Evolutionary conservation across 768 basidiomycete genomes (phyloP), one percentile per base, ranked within the genome.

Genomic region (Phylloporus sp.): DNA sequence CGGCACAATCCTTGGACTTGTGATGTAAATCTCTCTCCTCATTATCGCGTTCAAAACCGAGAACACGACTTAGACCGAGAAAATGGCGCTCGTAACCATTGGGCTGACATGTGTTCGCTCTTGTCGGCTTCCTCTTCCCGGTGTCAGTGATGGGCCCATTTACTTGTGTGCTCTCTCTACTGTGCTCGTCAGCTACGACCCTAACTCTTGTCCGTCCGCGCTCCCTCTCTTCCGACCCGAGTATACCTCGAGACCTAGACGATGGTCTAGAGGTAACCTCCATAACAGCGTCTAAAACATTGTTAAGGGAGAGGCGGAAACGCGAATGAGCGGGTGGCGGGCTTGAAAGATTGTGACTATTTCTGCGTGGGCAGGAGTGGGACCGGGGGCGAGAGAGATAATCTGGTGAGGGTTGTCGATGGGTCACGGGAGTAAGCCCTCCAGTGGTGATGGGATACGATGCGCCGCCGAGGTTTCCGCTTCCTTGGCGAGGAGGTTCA

Each of bases 1-100:
- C 72, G 2, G 73, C 75, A 6, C 64, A 65, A 22, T 76, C 75
- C 50, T 76, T 73, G 26, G 59, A 70, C 45, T 73, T 71, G 6
- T 62, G 71, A 26, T 58, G 54, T 0, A 29, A 35, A 2, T 51
- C 53, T 28, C 55, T 42, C 2, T 57, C 58, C 31, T 59, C 57
- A 6, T 51, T 41, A 23, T 59, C 54, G 31, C 54, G 55, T 23
- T 61, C 59, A 10, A 59, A 27, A 23, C 65, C 59, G 5, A 64
- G 24, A 23, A 62, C 26, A 6, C 62, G 78, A 12, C 77, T 72
- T 8, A 82, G 65, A 39, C 72, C 56, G 22, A 68, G 58, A 5
- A 59, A 28, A 41, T 57, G 43, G 45, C 41, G 48, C 22, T 63
- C 52, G 24, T 42, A 39, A 18, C 28, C 23, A 15, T 4, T 29